Conservation (phyloP, 83 land plant genomes). For the Picea abies region DNA sequence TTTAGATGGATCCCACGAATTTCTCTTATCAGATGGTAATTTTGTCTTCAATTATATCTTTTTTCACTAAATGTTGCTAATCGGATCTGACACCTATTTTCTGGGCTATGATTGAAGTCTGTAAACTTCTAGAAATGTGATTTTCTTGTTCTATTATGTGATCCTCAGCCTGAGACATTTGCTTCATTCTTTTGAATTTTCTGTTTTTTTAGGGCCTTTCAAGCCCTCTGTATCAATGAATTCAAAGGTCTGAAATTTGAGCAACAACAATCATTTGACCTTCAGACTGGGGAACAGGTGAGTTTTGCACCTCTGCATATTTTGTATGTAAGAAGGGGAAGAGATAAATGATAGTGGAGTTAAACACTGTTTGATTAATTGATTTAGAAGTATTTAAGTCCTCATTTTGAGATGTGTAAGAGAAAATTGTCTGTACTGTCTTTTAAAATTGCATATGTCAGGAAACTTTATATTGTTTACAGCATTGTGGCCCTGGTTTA, state of each 20-base stretch:
- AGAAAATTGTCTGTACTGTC: background rate
- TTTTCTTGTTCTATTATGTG: background rate
- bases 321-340: background rate
- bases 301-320: background rate
- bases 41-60: background rate
- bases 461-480: background rate
- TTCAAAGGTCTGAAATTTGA: conserved; percentile 90
- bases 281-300: conserved; percentile 94
- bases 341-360: background rate
- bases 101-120: background rate
- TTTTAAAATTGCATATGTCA: background rate
- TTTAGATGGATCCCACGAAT: conserved; percentile 97
- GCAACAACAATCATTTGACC: conserved; percentile 72
- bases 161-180: background rate
- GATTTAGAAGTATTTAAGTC: background rate
- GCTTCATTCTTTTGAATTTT: background rate
- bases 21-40: conserved; percentile 96
- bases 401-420: background rate
- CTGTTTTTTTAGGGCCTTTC: conserved; percentile 81
- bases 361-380: background rate
- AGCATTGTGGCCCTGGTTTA: too few species aligned
- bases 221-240: conserved; percentile 94
- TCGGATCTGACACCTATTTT: background rate
- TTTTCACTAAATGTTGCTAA: background rate
- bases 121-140: background rate